A percentile compares a stretch with the other conserved stretches of the same genome.
These are phyloP conservation scores for Leccinum fuscescens DNA, from an alignment of 1,284 basidiomycete species.

Conservation along the genomic window DNA sequence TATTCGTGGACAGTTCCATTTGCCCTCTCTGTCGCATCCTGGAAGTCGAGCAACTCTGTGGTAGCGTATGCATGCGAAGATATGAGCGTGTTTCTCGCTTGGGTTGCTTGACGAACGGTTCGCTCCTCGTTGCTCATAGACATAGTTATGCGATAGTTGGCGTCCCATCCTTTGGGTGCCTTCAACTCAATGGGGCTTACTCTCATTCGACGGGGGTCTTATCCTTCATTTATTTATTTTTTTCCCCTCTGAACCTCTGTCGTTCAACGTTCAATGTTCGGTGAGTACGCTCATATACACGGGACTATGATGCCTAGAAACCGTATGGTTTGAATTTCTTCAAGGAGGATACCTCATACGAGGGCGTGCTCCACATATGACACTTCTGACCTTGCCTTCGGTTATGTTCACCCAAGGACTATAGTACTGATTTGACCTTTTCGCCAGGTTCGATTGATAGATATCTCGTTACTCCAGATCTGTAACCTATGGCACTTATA, in stretches of 20 bases:
- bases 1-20: constrained; percentile 35
- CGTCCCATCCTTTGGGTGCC: constrained; percentile 32
- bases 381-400: constrained; percentile 51
- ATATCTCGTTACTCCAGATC: not conserved
- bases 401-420: not conserved
- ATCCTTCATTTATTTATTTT: constrained; percentile 45
- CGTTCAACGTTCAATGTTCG: constrained; percentile 34
- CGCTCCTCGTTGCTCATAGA: constrained; percentile 74
- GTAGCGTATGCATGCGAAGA: constrained; percentile 63
- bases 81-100: constrained; percentile 61
- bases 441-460: not conserved
- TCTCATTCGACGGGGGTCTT: constrained; percentile 59
- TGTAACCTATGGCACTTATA: not conserved
- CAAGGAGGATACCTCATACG: constrained; percentile 69
- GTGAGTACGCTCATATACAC: constrained; percentile 35
- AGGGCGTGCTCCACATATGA: constrained; percentile 77
- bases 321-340: constrained; percentile 76
- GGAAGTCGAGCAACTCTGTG: constrained; percentile 35
- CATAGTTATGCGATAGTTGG: constrained; percentile 82
- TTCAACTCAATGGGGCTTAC: constrained; percentile 89
- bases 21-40: constrained; percentile 55
- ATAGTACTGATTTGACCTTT: constrained; percentile 10
- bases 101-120: constrained; percentile 38
- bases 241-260: constrained; percentile 42
- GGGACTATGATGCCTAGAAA: constrained; percentile 48